phyloP scores from a whole-genome alignment of 768 basidiomycete species.

The Tephrocybe rancida region DNA sequence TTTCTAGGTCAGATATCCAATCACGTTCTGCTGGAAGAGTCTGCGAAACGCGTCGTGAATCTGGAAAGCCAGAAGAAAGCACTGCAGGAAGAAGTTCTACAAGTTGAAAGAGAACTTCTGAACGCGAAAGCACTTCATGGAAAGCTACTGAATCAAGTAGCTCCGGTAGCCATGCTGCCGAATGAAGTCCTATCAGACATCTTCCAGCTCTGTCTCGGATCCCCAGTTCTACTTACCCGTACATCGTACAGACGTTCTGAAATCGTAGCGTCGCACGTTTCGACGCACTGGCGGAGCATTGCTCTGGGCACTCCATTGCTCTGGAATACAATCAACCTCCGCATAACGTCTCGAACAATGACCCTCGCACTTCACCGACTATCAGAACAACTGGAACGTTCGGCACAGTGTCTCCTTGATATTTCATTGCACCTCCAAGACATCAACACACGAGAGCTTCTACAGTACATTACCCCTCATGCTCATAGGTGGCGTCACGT shows the following conservation, averaged over 20 bases:
- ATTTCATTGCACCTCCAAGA: constrained; percentile 32
- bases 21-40: constrained; percentile 11
- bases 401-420: constrained; percentile 37
- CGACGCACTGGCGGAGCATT: constrained; percentile 42
- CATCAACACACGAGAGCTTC: constrained; percentile 25
- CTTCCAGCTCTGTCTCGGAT: constrained; percentile 35
- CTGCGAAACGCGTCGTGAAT: constrained; percentile 21
- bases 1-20: neutral
- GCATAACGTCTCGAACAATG: constrained; percentile 22
- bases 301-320: constrained; percentile 41
- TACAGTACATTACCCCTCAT: constrained; percentile 33
- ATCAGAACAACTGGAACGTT: constrained; percentile 38
- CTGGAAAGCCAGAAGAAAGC: constrained; percentile 28
- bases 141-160: constrained; percentile 34
- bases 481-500: constrained; percentile 41
- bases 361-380: constrained; percentile 28
- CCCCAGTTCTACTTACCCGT: constrained; percentile 3
- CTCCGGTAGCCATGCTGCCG: constrained; percentile 37
- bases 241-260: constrained; percentile 27
- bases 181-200: constrained; percentile 41
- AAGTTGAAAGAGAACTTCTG: constrained; percentile 33
- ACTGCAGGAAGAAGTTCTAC: constrained; percentile 36
- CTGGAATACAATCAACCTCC: constrained; percentile 44
- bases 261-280: constrained; percentile 47
- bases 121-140: constrained; percentile 32